Evolutionary conservation across 2,329 filamentous ascomycete species (phyloP).

Genomic region (Alternaria sp.): DNA sequence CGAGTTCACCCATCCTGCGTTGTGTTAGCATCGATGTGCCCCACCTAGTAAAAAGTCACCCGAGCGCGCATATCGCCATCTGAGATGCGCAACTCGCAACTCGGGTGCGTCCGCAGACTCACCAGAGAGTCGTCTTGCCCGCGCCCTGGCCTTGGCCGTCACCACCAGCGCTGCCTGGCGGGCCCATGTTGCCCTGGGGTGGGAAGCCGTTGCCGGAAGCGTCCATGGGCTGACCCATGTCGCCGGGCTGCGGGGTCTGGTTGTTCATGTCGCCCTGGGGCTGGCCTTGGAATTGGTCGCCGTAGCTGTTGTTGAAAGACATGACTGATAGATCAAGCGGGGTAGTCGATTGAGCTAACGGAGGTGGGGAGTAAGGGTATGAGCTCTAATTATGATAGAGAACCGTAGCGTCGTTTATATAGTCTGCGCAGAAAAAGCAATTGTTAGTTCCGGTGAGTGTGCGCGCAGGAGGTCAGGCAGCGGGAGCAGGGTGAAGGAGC

Average conservation of each 20-base stretch:
- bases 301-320: constrained; percentile 71
- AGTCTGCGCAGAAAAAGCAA: constrained; percentile 27
- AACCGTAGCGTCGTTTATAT: constrained; percentile 27
- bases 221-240: constrained; percentile 65
- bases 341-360: constrained; percentile 20
- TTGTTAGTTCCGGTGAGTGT: constrained; percentile 36
- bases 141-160: constrained; percentile 50
- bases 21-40: constrained; percentile 26
- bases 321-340: constrained; percentile 53
- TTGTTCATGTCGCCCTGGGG: constrained; percentile 59
- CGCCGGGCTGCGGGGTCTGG: constrained; percentile 52
- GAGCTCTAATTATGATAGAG: constrained; percentile 40
- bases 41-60: background rate
- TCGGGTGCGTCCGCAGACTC: constrained; percentile 30
- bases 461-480: constrained; percentile 16
- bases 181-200: constrained; percentile 55
- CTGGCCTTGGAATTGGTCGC: constrained; percentile 65
- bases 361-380: constrained; percentile 27
- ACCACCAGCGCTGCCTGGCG: constrained; percentile 45
- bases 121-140: constrained; percentile 62
- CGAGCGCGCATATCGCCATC: background rate
- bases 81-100: background rate
- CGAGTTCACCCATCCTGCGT: constrained; percentile 95
- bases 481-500: constrained; percentile 13
- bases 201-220: constrained; percentile 58